Percentiles rank a stretch among this genome's conserved stretches.
These are phyloP conservation scores for Phalaenopsis hybrid DNA, from an alignment of 116 monocot species.

Conservation along the genomic window DNA sequence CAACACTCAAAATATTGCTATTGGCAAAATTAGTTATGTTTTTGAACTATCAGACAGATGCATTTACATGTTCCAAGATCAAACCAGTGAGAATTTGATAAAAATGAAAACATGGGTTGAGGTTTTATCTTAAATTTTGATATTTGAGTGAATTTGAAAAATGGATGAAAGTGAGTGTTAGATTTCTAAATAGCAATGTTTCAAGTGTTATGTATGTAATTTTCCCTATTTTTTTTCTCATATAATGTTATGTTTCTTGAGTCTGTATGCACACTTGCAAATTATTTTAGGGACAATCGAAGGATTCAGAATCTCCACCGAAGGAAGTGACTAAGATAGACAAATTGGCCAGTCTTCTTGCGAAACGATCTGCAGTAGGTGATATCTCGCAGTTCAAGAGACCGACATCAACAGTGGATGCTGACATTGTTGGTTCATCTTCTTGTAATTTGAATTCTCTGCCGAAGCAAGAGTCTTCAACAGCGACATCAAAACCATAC, in stretches of 20 bases:
- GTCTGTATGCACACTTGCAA: background rate
- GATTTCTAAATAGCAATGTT: background rate
- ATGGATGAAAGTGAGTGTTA: background rate
- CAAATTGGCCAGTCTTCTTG: conserved; percentile 16
- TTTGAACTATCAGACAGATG: no score
- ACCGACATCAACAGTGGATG: conserved; percentile 77
- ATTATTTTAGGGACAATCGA: conserved; percentile 16
- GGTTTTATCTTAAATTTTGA: no score
- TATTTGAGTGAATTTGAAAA: no score
- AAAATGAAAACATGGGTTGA: no score
- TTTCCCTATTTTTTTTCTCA: background rate
- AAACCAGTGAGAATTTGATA: no score
- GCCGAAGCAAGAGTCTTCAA: conserved; percentile 79
- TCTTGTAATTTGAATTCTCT: conserved; percentile 59
- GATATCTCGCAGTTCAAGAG: conserved; percentile 44
- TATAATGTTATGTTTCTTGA: background rate
- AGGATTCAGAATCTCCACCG: conserved; percentile 29
- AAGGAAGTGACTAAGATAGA: conserved; percentile 38
- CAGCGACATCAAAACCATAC: conserved; percentile 77
- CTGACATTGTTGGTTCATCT: conserved; percentile 74
- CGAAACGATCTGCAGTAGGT: conserved; percentile 31
- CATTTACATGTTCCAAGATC: no score
- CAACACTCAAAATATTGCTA: no score
- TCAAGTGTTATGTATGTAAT: background rate
- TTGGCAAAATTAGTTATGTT: no score